Base-by-base conservation (phyloP, 208 protist genomes). In the Wallacemonas sp. region DNA sequence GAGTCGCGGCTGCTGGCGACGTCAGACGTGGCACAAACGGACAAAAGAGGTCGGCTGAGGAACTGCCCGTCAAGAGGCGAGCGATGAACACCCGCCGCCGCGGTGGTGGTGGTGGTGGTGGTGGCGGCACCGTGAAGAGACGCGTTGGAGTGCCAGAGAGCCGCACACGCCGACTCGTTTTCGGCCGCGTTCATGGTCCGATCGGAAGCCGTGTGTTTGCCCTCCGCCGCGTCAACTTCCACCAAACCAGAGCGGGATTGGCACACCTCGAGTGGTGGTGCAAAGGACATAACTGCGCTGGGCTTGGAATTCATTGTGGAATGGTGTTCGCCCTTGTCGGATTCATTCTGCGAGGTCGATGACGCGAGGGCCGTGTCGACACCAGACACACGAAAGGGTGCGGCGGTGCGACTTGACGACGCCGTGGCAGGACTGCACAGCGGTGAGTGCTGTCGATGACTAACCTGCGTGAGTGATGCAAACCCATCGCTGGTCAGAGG, bases 1-100 rank as follows among this genome's bases (percentile, higher is more conserved):
- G 51, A 58, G n/a, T 58, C 51, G 26, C 31, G 51, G 24, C 51
- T 58, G 51, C 51, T 58, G 8, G 41, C n/a, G n/a, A 39, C 15
- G 30, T 58, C 51, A 2, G 51, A 58, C 4, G 24, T 17, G 31
- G 15, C 28, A 8, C 30, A 58, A 17, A 9, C 28, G 8, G 30
- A 11, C 51, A 38, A 2, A 5, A 22, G 5, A n/a, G 44, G 44
- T 5, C 44, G 44, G 44, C 9, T 49, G 14, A 58, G 51, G 30
- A 41, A 58, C 28, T 58, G 51, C 12, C 14, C 22, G 14, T 55
- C 47, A n/a, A 49, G 12, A 6, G 44, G 44, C 19, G 44, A 49
- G n/a, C 24, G 27, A 8, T 27, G 47, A 6, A 34, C 3, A 27
- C 51, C 24, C 51, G 21, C 6, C n/a, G 0, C n/a, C n/a, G n/a